phyloP scores from a whole-genome alignment of 78 protist species.

The Diacronema lutheri region DNA sequence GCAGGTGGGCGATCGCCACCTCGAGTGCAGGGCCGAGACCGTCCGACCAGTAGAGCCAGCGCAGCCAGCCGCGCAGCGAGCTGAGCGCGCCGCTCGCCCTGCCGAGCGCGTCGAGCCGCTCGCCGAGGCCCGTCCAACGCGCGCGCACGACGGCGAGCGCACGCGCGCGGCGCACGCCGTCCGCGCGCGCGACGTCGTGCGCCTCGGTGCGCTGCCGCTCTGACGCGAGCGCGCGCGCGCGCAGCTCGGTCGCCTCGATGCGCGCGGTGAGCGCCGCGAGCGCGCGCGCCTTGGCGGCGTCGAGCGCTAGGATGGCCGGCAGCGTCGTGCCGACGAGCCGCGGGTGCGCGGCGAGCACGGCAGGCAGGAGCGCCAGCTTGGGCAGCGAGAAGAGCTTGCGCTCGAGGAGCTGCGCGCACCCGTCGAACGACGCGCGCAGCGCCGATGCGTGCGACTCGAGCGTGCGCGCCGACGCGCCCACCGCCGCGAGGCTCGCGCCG shows the following conservation, averaged over 20 bases:
- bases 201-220: not conserved
- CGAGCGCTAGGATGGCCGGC: not conserved
- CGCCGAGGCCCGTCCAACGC: not conserved
- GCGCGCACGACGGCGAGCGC: not conserved
- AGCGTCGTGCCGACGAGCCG: not conserved
- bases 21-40: not conserved
- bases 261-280: not conserved
- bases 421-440: not conserved
- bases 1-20: not conserved
- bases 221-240: not conserved
- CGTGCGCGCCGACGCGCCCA: not conserved
- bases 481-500: not conserved
- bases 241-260: no score
- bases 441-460: not conserved
- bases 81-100: not conserved
- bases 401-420: not conserved
- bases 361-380: conserved; percentile 5
- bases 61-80: conserved; percentile 1
- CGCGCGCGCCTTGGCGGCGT: not conserved
- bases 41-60: conserved; percentile 27
- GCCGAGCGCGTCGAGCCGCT: not conserved
- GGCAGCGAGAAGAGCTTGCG: conserved; percentile 27
- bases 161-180: not conserved
- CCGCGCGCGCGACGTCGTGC: not conserved
- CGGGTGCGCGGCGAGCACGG: not conserved